These are phyloP conservation scores for Pelargonium australe DNA, from an alignment of 441 rosid species.

Conservation along the genomic window DNA sequence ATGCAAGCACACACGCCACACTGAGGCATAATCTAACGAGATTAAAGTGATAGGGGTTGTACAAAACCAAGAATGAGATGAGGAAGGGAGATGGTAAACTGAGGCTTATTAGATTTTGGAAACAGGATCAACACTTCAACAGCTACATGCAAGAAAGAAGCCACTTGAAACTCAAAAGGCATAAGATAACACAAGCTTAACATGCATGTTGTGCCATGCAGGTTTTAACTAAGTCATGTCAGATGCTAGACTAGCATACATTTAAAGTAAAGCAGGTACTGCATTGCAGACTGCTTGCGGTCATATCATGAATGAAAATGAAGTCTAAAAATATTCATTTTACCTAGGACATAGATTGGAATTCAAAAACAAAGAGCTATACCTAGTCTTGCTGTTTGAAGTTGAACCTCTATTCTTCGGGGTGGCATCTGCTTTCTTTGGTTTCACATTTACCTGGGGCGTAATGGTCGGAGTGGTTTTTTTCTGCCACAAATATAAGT, in stretches of 20 bases:
- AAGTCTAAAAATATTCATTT: constrained; percentile 1
- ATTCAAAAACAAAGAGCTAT: constrained; percentile 13
- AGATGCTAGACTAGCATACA: not conserved
- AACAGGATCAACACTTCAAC: not conserved
- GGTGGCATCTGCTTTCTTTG: constrained; percentile 41
- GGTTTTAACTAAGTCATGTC: not conserved
- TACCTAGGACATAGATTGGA: not conserved
- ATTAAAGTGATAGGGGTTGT: too few species aligned
- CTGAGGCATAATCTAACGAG: too few species aligned
- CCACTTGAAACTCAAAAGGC: constrained; percentile 3
- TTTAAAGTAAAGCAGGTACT: not conserved
- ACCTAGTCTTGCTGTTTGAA: constrained; percentile 60
- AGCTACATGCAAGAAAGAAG: not conserved
- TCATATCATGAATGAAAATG: not conserved
- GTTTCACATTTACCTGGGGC: constrained; percentile 28
- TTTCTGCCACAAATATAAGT: constrained; percentile 28
- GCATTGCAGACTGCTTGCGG: not conserved
- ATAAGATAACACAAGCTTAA: not conserved
- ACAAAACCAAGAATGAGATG: too few species aligned
- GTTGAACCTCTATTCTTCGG: constrained; percentile 58
- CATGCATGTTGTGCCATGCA: not conserved
- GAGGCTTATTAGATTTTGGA: too few species aligned
- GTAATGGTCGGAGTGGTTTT: constrained; percentile 21
- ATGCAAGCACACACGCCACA: too few species aligned
- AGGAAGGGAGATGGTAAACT: too few species aligned